Evolutionary conservation across 176 grass and related monocot species (phyloP), one percentile per base, ranked within the genome.

Genomic region (Carex pumila): DNA sequence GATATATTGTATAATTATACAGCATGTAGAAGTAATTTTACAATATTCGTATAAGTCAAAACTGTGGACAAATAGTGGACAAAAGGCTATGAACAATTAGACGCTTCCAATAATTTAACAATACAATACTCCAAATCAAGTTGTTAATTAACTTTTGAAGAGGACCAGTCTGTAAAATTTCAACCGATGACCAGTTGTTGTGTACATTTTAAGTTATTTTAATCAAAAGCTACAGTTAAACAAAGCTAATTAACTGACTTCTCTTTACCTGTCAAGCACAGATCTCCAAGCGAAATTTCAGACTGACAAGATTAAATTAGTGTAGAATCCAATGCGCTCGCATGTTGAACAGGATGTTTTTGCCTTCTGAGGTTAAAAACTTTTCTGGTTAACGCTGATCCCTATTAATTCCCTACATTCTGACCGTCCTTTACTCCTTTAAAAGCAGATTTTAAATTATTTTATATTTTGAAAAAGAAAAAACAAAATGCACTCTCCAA

Each of bases 261-360:
- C 61, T 56, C 18, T 83, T 83, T 83, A 12, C 62, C 57, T 54
- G 80, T 52, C 60, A 83, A 67, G 80, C 80, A 83, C 80, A 83
- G 80, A 83, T 83, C 80, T 83, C 80, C 62, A 83, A 67, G 80
- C 68, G 63, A 68, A 83, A 68, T 52, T 65, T 65, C 59, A 83
- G 80, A 50, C 79, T 64, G 55, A 68, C 80, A 83, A 17, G 41
- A 67, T 67, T 83, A 52, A 66, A 83, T 54, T 83, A 83, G 8
- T 50, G 11, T 50, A 50, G 80, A 68, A 83, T 83, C 80, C 80
- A 83, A 83, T 68, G 80, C 80, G 14, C 54, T 82, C 21, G 6
- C 64, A 65, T 83, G 34, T 83, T 49, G 47, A 55, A 29, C 47
- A 76, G 72, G 10, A 76, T 76, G 72, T 77, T 57, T 52, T 77